Conservation (phyloP, 202 grass and related monocot species). For the Thinopyrum obtusiflorum region DNA sequence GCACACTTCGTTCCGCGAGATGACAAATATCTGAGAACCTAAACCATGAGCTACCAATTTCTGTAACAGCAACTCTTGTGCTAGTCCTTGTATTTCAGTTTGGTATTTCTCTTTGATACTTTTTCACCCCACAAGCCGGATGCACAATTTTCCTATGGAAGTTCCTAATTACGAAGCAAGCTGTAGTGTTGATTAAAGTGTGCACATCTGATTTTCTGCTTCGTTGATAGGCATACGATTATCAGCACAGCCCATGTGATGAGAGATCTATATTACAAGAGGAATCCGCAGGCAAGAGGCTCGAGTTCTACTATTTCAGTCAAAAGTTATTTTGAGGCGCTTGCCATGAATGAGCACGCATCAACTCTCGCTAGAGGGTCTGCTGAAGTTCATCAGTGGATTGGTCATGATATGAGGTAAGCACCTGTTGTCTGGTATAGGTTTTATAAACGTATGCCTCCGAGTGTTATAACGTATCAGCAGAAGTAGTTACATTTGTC, state of each 20-base stretch:
- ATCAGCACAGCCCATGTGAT: slow-evolving; percentile 56
- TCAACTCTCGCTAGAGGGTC: slow-evolving; percentile 44
- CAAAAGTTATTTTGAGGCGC: slow-evolving; percentile 53
- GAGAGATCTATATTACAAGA: slow-evolving; percentile 85
- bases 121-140: neutral
- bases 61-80: neutral
- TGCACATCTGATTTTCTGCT: slow-evolving; percentile 18
- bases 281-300: slow-evolving; percentile 48
- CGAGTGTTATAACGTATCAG: neutral
- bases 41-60: neutral
- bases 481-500: neutral
- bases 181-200: neutral
- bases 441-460: slow-evolving; percentile 5
- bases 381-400: slow-evolving; percentile 69
- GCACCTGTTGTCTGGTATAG: neutral
- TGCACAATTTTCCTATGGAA: neutral
- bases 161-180: neutral
- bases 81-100: neutral
- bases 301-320: slow-evolving; percentile 39
- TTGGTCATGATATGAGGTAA: slow-evolving; percentile 66
- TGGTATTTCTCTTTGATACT: neutral
- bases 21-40: neutral
- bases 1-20: neutral
- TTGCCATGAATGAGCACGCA: slow-evolving; percentile 71
- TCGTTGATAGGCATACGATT: slow-evolving; percentile 52